A percentile compares a stretch with the other conserved stretches of the same genome.
These are phyloP conservation scores for Allantophomopsis cytisporea DNA, from an alignment of 2,329 filamentous ascomycete genomes.

Conservation along the genomic window DNA sequence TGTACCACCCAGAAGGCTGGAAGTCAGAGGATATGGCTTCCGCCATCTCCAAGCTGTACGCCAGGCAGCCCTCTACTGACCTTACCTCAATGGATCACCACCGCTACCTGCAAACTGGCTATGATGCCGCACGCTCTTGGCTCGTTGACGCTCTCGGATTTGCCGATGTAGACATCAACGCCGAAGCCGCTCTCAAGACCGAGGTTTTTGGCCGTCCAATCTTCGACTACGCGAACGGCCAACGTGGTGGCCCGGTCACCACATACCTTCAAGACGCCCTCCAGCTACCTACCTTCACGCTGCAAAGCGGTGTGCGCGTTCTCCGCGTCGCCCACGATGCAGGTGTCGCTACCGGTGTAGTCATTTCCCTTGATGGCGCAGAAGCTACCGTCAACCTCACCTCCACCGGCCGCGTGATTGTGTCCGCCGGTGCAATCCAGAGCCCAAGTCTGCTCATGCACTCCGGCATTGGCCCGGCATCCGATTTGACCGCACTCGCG, in stretches of 20 bases:
- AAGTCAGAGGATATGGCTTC: slow-evolving; percentile 31
- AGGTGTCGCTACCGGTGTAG: slow-evolving; percentile 26
- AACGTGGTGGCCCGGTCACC: slow-evolving; percentile 31
- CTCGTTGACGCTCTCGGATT: slow-evolving; percentile 33
- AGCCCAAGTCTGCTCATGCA: slow-evolving; percentile 18
- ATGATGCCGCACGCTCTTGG: slow-evolving; percentile 31
- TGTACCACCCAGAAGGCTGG: slow-evolving; percentile 34
- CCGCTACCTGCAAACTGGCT: slow-evolving; percentile 32
- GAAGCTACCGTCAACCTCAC: slow-evolving; percentile 8
- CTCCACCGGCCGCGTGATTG: slow-evolving; percentile 12
- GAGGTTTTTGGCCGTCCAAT: slow-evolving; percentile 32
- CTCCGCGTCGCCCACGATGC: slow-evolving; percentile 26
- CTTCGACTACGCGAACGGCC: slow-evolving; percentile 32
- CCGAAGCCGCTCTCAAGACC: slow-evolving; percentile 27
- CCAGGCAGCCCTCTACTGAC: slow-evolving; percentile 27
- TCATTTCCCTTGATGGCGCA: slow-evolving; percentile 18
- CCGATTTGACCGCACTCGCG: slow-evolving; percentile 13
- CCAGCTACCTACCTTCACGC: slow-evolving; percentile 24
- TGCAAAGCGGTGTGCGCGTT: slow-evolving; percentile 28
- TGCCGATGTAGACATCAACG: slow-evolving; percentile 31
- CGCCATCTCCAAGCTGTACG: slow-evolving; percentile 29
- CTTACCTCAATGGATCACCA: slow-evolving; percentile 28
- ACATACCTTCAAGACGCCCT: slow-evolving; percentile 35
- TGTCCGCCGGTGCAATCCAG: slow-evolving; percentile 12
- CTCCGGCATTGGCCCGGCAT: slow-evolving; percentile 16